Conservation (phyloP, 768 basidiomycete genomes). For the Coprinopsis marcescibilis region DNA sequence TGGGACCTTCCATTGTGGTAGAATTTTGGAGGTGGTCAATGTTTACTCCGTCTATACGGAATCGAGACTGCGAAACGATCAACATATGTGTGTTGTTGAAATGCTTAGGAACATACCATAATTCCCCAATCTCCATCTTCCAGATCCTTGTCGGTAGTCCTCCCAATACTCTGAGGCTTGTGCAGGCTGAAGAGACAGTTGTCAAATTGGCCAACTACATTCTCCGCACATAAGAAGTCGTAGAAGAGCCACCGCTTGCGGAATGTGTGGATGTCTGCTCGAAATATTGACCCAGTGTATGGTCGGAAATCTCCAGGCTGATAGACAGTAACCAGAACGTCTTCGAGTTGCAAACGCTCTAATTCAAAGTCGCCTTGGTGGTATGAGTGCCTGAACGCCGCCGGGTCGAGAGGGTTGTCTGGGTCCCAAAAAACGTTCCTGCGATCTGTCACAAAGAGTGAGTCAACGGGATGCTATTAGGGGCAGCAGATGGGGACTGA, state of each 20-base stretch:
- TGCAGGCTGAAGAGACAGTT: slow-evolving; percentile 97
- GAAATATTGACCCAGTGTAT: slow-evolving; percentile 88
- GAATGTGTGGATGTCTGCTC: slow-evolving; percentile 77
- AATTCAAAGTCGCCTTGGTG: slow-evolving; percentile 88
- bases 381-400: slow-evolving; percentile 67
- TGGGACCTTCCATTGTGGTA: slow-evolving; percentile 77
- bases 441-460: slow-evolving; percentile 58
- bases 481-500: slow-evolving; percentile 26
- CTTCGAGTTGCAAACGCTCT: slow-evolving; percentile 84
- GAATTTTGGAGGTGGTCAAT: slow-evolving; percentile 91
- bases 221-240: slow-evolving; percentile 91
- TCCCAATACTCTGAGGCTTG: slow-evolving; percentile 90
- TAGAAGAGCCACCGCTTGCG: slow-evolving; percentile 95
- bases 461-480: neutral
- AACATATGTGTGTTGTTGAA: neutral
- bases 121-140: slow-evolving; percentile 81
- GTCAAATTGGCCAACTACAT: slow-evolving; percentile 95
- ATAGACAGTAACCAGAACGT: slow-evolving; percentile 89
- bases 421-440: slow-evolving; percentile 84
- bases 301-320: slow-evolving; percentile 92
- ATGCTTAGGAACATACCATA: slow-evolving; percentile 58
- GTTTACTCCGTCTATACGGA: slow-evolving; percentile 94
- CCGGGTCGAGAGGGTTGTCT: slow-evolving; percentile 74
- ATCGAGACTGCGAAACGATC: slow-evolving; percentile 65
- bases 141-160: slow-evolving; percentile 81